These are phyloP conservation scores for Tremella mesenterica DNA, from an alignment of 768 basidiomycete genomes.

Conservation along the genomic window DNA sequence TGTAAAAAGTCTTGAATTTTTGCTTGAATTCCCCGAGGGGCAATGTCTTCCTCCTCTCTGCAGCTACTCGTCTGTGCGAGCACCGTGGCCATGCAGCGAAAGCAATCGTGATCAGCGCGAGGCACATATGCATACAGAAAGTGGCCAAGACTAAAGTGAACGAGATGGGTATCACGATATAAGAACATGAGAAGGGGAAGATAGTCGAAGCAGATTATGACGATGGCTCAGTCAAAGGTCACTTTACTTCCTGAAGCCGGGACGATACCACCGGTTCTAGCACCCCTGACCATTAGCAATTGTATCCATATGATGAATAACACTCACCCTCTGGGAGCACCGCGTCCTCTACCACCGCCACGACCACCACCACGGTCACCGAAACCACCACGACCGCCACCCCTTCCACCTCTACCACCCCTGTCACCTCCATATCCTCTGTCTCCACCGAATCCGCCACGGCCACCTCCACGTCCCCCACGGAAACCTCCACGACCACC, in stretches of 20 bases:
- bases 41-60: too few relatives aligned
- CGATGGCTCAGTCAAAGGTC: constrained; percentile 18
- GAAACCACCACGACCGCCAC: constrained; percentile 8
- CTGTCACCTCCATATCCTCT: constrained; percentile 41
- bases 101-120: too few relatives aligned
- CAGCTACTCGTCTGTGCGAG: too few relatives aligned
- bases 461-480: constrained; percentile 45
- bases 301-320: background rate
- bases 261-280: constrained; percentile 19
- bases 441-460: constrained; percentile 44
- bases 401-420: constrained; percentile 8
- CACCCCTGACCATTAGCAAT: background rate
- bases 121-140: too few relatives aligned
- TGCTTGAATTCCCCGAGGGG: too few relatives aligned
- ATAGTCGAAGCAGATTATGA: too few relatives aligned
- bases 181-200: too few relatives aligned
- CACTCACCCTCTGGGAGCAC: constrained; percentile 12
- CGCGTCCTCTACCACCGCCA: constrained; percentile 8
- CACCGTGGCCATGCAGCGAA: too few relatives aligned
- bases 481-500: constrained; percentile 44
- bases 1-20: too few relatives aligned
- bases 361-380: constrained; percentile 3
- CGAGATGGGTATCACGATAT: too few relatives aligned
- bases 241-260: constrained; percentile 9
- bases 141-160: too few relatives aligned